Evolutionary conservation across 257 asterid species (phyloP).

Genomic region (Phtheirospermum japonicum): DNA sequence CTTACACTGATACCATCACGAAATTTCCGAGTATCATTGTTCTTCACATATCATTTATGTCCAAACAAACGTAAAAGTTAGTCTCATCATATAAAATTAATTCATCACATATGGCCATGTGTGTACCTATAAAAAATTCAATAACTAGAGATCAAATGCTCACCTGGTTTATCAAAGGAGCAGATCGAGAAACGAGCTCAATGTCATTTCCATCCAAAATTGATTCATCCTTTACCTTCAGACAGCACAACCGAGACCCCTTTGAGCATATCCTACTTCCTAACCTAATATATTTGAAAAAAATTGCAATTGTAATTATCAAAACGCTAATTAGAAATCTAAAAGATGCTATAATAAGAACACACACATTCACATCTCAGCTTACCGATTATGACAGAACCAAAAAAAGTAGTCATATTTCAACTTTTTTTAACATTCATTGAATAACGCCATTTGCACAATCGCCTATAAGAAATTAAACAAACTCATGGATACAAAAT

Average conservation of each 20-base stretch:
- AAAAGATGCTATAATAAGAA: background rate
- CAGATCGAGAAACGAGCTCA: slow-evolving; percentile 55
- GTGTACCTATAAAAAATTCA: too few relatives aligned
- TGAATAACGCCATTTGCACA: background rate
- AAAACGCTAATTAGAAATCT: background rate
- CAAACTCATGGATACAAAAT: too few relatives aligned
- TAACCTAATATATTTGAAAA: slow-evolving; percentile 47
- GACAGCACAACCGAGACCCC: slow-evolving; percentile 51
- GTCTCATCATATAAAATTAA: background rate
- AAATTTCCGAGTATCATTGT: slow-evolving; percentile 83
- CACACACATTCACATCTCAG: background rate
- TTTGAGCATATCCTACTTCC: slow-evolving; percentile 60
- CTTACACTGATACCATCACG: slow-evolving; percentile 92
- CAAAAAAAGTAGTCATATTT: too few relatives aligned
- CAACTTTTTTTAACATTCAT: background rate
- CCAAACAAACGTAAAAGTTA: background rate
- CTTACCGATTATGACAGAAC: too few relatives aligned
- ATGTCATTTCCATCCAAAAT: slow-evolving; percentile 50
- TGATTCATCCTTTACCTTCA: slow-evolving; percentile 57
- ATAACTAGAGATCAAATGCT: background rate
- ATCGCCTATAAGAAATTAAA: too few relatives aligned
- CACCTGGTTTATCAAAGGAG: slow-evolving; percentile 56
- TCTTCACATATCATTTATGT: slow-evolving; percentile 94
- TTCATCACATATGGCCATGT: too few relatives aligned
- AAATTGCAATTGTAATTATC: background rate